A percentile compares a stretch with the other conserved stretches of the same genome.
phyloP scores from a whole-genome alignment of 805 yeast genomes.

The Metschnikowia aberdeeniae region DNA sequence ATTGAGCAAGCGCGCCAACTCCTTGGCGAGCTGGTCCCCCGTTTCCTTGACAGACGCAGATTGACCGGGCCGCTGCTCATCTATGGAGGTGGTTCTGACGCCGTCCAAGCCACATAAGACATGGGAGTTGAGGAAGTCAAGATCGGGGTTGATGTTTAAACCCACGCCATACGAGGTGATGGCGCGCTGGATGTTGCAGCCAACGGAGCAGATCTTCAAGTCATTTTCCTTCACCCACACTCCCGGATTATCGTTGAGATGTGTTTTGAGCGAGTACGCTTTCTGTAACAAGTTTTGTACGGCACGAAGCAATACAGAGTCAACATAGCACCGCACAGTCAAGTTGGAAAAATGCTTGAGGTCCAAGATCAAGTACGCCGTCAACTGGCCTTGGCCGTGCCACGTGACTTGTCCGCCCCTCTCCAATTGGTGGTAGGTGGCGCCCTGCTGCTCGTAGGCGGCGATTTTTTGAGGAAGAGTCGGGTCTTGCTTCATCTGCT shows the following conservation, averaged over 20 bases:
- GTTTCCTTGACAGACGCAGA: constrained; percentile 23
- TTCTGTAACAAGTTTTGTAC: constrained; percentile 45
- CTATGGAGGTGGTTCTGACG: constrained; percentile 37
- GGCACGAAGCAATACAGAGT: constrained; percentile 53
- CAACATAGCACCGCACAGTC: constrained; percentile 62
- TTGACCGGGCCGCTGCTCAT: constrained; percentile 12
- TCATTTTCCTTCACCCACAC: constrained; percentile 63
- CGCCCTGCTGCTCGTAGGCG: constrained; percentile 35
- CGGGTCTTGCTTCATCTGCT: constrained; percentile 61
- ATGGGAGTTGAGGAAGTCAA: constrained; percentile 63
- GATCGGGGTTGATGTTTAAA: constrained; percentile 71
- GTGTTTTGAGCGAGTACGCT: constrained; percentile 40
- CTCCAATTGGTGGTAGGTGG: constrained; percentile 68
- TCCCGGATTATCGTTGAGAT: constrained; percentile 71
- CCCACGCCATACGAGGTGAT: constrained; percentile 89
- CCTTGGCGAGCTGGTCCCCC: constrained; percentile 33
- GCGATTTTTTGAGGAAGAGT: constrained; percentile 26
- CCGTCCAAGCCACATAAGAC: constrained; percentile 84
- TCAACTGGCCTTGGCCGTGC: constrained; percentile 95
- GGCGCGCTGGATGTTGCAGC: constrained; percentile 78
- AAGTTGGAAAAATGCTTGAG: constrained; percentile 54
- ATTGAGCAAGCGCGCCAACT: constrained; percentile 32
- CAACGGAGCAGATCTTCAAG: constrained; percentile 80
- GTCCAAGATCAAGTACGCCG: constrained; percentile 70
- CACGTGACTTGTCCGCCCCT: constrained; percentile 96